Evolutionary conservation across 768 basidiomycete genomes (phyloP), one percentile per base, ranked within the genome.

Genomic region (Filobasidium floriforme): DNA sequence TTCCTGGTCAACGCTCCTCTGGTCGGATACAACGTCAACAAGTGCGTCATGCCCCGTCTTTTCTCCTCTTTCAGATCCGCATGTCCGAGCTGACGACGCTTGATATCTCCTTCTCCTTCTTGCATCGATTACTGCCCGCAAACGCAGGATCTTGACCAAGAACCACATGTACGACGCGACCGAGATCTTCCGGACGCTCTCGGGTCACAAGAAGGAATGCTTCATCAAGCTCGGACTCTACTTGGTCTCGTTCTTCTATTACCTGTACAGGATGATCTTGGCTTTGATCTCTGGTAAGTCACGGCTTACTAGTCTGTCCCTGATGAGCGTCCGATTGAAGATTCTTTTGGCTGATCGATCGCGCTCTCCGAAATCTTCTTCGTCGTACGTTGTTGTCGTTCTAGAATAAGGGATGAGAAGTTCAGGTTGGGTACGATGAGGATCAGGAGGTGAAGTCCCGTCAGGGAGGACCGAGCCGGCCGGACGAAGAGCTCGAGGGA

Each of bases 131-230:
- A 5, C 24, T 7, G 3, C 4, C 32, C 32, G 32, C 32, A 37
- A 37, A 37, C 32, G 11, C 75, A 96, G 92, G 81, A 92, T 97
- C 77, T 85, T 88, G 71, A 87, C 87, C 78, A 90, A 91, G 76
- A 88, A 88, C 75, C 93, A 98, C 81, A 94, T 97, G 91, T 98
- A 96, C 76, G 96, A 99, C 76, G 96, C 96, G 63, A 98, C 94
- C 26, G 96, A 99, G 81, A 99, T 98, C 71, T 99, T 99, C 84
- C 85, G 96, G 71, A 92, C 93, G 65, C 81, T 98, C 57, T 85
- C 88, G 15, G 86, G 84, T 46, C 96, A 98, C 81, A 99, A 99
- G 82, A 96, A 91, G 76, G 94, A 93, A 81, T 88, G 88, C 72
- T 94, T 96, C 75, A 84, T 92, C 80, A 96, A 94, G 81, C 87